Conservation (phyloP, 2,329 filamentous ascomycete genomes). For the Trichoderma sp. region DNA sequence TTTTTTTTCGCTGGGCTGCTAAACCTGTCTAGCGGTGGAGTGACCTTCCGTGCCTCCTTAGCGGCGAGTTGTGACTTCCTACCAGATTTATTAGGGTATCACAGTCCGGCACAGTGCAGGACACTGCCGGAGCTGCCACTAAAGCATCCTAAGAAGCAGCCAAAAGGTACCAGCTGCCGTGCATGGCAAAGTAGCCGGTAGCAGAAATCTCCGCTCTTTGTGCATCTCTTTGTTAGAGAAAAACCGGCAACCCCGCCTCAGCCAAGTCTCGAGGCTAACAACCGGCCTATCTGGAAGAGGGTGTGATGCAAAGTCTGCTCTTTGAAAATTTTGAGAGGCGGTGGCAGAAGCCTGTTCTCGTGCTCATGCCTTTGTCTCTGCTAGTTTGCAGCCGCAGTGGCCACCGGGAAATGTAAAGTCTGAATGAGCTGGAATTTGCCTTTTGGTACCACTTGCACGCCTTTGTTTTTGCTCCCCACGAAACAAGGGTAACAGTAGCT, state of each 20-base stretch:
- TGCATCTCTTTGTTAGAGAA: background rate
- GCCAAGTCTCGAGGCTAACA: constrained; percentile 3
- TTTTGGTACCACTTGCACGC: background rate
- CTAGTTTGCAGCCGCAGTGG: background rate
- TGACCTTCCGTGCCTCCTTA: constrained; percentile 27
- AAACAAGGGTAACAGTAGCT: constrained; percentile 12
- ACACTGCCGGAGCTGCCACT: constrained; percentile 6
- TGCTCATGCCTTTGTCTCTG: constrained; percentile 5
- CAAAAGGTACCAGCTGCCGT: background rate
- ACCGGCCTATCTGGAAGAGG: background rate
- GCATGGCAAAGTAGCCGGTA: background rate
- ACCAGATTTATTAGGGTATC: constrained; percentile 20
- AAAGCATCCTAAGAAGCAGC: background rate
- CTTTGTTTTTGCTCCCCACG: background rate
- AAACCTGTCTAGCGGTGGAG: constrained; percentile 28
- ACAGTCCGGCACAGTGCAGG: constrained; percentile 15
- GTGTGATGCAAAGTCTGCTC: constrained; percentile 20
- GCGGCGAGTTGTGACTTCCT: constrained; percentile 22
- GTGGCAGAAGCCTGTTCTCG: background rate
- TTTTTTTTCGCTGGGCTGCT: constrained; percentile 30
- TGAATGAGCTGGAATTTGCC: background rate
- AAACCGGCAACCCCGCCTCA: constrained; percentile 5
- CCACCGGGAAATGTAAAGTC: background rate
- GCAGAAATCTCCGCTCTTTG: background rate
- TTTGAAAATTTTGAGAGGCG: background rate